Evolutionary conservation across 1,284 basidiomycete genomes (phyloP), one percentile per base, ranked within the genome.

Genomic region (Dichomitus squalens): DNA sequence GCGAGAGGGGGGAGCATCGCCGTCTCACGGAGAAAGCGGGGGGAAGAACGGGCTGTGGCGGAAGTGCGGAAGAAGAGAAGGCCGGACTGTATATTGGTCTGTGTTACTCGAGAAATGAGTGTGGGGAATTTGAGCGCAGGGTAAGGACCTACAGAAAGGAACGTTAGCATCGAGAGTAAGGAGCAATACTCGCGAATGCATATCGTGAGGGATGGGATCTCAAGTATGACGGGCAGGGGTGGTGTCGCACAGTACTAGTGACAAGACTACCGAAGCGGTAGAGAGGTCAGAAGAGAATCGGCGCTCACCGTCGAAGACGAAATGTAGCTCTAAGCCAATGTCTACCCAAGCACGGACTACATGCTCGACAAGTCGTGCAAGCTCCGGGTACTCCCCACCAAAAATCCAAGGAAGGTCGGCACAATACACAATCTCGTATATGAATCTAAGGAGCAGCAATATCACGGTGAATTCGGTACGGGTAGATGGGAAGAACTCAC

Each of bases 1-100:
- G 78, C 74, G 38, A 94, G 81, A 0, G 92, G 90, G 0, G 93
- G 93, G 8, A 94, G 77, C 60, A 95, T 87, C 16, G 80, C 78
- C n/a, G 83, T 83, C 63, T 92, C 88, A 41, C 81, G 79, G 40
- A 92, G 75, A 69, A 92, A 95, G 21, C 88, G 82, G 5, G 85
- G 81, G 4, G 81, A 79, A 4, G 87, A 81, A 39, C 94, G 85
- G 12, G 92, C 91, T 1, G 73, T 66, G 0, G 81, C 57, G 0
- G 93, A 95, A 3, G 93, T 95, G 31, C 92, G 85, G 73, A 94
- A 95, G 76, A 95, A 96, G 6, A 96, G 77, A 9, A 87, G 78
- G 3, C 86, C 81, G 9, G 84, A 82, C 46, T 87, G 79, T 38
- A 94, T 76, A 58, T 78, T 77, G 3, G 79, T 79, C 64, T 86